These are phyloP conservation scores for Blumeriella jaapii DNA, from an alignment of 2,329 filamentous ascomycete genomes.

Conservation along the genomic window DNA sequence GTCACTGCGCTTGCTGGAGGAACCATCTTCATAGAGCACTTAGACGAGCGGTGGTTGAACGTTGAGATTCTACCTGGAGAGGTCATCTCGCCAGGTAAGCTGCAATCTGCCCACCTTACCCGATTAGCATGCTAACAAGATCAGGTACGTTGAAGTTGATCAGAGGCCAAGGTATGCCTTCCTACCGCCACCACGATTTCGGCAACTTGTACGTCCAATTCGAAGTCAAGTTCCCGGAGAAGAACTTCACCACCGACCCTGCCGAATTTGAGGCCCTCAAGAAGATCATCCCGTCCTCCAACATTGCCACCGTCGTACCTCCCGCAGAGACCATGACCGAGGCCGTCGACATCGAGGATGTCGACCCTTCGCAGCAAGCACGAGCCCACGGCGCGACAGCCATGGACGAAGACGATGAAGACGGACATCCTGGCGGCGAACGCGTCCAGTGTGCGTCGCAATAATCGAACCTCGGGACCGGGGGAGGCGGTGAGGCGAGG, in stretches of 20 bases:
- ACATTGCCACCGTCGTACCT: slow-evolving; percentile 46
- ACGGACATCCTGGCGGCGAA: slow-evolving; percentile 59
- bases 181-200: slow-evolving; percentile 84
- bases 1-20: slow-evolving; percentile 90
- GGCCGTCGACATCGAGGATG: slow-evolving; percentile 73
- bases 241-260: slow-evolving; percentile 53
- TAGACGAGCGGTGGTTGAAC: slow-evolving; percentile 93
- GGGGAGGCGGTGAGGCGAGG: neutral
- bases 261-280: slow-evolving; percentile 71
- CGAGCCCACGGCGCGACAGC: slow-evolving; percentile 55
- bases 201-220: slow-evolving; percentile 98
- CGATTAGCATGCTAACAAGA: slow-evolving; percentile 15
- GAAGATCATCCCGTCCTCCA: slow-evolving; percentile 66
- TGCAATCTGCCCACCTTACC: neutral
- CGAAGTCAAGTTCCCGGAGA: slow-evolving; percentile 90
- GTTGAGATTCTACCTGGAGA: slow-evolving; percentile 90
- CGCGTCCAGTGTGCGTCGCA: slow-evolving; percentile 81
- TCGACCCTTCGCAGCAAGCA: slow-evolving; percentile 57
- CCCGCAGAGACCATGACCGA: slow-evolving; percentile 86
- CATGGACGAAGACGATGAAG: slow-evolving; percentile 69
- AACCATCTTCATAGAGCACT: slow-evolving; percentile 83
- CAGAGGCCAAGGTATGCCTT: slow-evolving; percentile 95
- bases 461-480: slow-evolving; percentile 35
- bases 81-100: slow-evolving; percentile 84
- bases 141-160: slow-evolving; percentile 85